Evolutionary conservation across 2,329 filamentous ascomycete genomes (phyloP).

Genomic region (Colletotrichum sp.): DNA sequence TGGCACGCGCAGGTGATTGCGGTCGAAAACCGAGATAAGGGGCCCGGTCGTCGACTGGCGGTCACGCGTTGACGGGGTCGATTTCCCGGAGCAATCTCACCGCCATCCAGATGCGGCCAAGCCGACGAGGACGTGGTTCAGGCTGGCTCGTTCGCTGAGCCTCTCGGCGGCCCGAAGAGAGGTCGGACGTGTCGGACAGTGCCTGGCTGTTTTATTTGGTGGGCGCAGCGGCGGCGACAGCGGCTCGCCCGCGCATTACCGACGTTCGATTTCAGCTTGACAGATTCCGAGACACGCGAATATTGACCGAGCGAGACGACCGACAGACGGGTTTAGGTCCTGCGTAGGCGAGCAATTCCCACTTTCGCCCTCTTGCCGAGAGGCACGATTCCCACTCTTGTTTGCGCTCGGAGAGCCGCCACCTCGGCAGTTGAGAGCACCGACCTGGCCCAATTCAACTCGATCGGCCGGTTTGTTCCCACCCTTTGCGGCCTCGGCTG

Average conservation of each 20-base stretch:
- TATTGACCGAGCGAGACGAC: background rate
- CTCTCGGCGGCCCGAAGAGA: background rate
- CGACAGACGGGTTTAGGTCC: background rate
- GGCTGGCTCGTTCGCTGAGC: background rate
- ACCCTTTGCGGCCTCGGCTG: background rate
- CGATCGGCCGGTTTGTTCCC: background rate
- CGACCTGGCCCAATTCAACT: background rate
- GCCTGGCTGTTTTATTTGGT: background rate
- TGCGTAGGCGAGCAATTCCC: background rate
- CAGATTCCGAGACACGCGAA: background rate
- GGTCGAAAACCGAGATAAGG: background rate
- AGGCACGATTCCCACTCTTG: background rate
- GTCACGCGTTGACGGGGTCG: background rate
- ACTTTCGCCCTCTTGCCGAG: background rate
- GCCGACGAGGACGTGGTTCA: slow-evolving; percentile 3
- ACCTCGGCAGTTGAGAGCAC: background rate
- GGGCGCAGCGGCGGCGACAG: background rate
- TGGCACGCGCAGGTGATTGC: background rate
- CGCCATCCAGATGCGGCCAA: slow-evolving; percentile 12
- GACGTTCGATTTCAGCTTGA: background rate
- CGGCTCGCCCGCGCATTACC: background rate
- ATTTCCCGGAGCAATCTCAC: slow-evolving; percentile 7
- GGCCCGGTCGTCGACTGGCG: background rate
- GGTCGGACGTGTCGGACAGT: slow-evolving; percentile 6
- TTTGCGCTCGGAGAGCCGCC: background rate